Conservation (phyloP, 148 eudicot species). For the Persicaria tinctoria region DNA sequence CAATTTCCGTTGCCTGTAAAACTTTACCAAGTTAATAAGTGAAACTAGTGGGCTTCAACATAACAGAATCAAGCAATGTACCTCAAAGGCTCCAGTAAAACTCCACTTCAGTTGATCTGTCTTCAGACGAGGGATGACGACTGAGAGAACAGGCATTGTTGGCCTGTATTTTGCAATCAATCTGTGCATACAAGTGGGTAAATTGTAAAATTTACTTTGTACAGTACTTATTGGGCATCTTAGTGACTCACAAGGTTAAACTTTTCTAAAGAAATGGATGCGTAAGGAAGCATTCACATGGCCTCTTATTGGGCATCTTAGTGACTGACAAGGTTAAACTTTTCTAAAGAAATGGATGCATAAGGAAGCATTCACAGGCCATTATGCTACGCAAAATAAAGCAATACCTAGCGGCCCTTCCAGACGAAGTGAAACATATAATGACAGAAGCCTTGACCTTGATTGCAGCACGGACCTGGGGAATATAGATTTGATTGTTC, state of each 20-base stretch:
- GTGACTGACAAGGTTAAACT: not conserved
- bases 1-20: slow-evolving; percentile 24
- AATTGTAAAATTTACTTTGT: not conserved
- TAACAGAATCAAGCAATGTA: slow-evolving; percentile 20
- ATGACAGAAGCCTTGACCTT: slow-evolving; percentile 97
- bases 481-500: slow-evolving; percentile 4
- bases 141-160: slow-evolving; percentile 91
- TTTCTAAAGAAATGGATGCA: not conserved
- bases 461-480: slow-evolving; percentile 86
- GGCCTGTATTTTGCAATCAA: slow-evolving; percentile 96
- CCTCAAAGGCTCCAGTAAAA: slow-evolving; percentile 97
- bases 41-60: not conserved
- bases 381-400: slow-evolving; percentile 1
- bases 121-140: slow-evolving; percentile 84
- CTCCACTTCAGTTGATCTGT: slow-evolving; percentile 88
- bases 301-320: not conserved
- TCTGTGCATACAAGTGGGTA: slow-evolving; percentile 28
- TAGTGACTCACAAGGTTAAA: not conserved
- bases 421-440: slow-evolving; percentile 94
- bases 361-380: not conserved
- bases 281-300: not conserved
- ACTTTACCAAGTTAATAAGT: slow-evolving; percentile 18
- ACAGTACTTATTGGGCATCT: not conserved
- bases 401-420: slow-evolving; percentile 88
- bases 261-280: not conserved